These are phyloP conservation scores for Lactifluus rugatus DNA, from an alignment of 768 basidiomycete genomes.

Conservation along the genomic window DNA sequence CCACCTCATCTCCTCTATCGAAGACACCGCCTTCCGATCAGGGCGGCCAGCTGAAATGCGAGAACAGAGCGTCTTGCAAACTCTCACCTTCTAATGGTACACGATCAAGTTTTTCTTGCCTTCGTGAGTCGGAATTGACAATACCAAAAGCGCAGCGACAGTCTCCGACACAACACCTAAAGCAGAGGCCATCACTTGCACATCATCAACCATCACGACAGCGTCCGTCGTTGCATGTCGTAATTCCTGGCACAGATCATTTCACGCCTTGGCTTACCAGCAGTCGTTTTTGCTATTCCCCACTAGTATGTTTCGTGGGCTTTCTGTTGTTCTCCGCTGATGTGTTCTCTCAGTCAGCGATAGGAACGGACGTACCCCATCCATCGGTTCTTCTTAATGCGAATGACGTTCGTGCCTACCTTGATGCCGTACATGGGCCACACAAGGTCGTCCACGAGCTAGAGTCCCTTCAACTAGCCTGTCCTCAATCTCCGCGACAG, in stretches of 20 bases:
- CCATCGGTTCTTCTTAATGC: constrained; percentile 14
- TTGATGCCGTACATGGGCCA: constrained; percentile 2
- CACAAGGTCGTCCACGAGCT: background rate
- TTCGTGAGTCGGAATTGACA: background rate
- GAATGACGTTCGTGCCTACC: constrained; percentile 3
- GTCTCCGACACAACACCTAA: background rate
- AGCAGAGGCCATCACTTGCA: background rate
- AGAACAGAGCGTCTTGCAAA: background rate
- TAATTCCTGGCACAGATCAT: background rate
- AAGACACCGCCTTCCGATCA: background rate
- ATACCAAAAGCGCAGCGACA: background rate
- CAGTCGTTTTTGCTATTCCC: background rate
- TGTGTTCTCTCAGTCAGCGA: background rate
- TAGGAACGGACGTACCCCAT: background rate
- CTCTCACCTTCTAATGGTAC: background rate
- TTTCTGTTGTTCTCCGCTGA: background rate
- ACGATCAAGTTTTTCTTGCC: background rate
- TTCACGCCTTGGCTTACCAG: background rate
- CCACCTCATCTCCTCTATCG: background rate
- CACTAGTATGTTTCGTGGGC: background rate
- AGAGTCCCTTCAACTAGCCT: background rate
- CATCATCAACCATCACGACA: background rate
- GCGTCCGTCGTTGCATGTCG: background rate
- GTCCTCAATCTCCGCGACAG: background rate
- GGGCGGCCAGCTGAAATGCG: background rate